Percentiles rank a stretch among this genome's conserved stretches.
These are phyloP conservation scores for Saccharomyces mikatae DNA, from an alignment of 805 yeast genomes.

Conservation along the genomic window DNA sequence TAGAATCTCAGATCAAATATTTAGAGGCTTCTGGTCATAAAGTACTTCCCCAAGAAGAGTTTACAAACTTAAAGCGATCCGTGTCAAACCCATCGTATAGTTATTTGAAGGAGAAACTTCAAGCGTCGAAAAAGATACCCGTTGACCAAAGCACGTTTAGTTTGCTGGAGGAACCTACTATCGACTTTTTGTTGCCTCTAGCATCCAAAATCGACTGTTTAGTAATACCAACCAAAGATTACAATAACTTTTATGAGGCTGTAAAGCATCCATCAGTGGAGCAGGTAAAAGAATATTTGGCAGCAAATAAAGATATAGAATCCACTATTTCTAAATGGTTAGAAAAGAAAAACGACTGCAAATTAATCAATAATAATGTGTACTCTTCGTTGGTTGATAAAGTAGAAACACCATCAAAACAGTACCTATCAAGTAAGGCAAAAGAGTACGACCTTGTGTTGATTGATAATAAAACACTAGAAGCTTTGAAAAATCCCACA, in stretches of 20 bases:
- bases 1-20: slow-evolving; percentile 3
- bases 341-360: slow-evolving; percentile 2
- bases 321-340: slow-evolving; percentile 6
- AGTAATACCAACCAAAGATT: slow-evolving; percentile 16
- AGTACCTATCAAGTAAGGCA: slow-evolving; percentile 17
- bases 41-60: slow-evolving; percentile 6
- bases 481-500: slow-evolving; percentile 3
- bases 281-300: slow-evolving; percentile 11
- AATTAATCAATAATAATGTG: neutral
- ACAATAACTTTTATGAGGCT: slow-evolving; percentile 6
- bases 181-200: neutral
- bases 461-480: neutral
- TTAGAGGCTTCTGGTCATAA: slow-evolving; percentile 5
- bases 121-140: neutral
- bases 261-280: slow-evolving; percentile 10
- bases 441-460: neutral
- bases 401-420: slow-evolving; percentile 7
- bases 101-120: slow-evolving; percentile 6
- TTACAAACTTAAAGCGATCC: slow-evolving; percentile 5
- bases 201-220: slow-evolving; percentile 5
- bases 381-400: neutral
- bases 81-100: slow-evolving; percentile 12
- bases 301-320: neutral
- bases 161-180: slow-evolving; percentile 1
- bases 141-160: neutral